Percentiles rank a stretch among this genome's conserved stretches.
Evolutionary conservation across 768 basidiomycete genomes (phyloP).

Genomic region (Russula vinacea): DNA sequence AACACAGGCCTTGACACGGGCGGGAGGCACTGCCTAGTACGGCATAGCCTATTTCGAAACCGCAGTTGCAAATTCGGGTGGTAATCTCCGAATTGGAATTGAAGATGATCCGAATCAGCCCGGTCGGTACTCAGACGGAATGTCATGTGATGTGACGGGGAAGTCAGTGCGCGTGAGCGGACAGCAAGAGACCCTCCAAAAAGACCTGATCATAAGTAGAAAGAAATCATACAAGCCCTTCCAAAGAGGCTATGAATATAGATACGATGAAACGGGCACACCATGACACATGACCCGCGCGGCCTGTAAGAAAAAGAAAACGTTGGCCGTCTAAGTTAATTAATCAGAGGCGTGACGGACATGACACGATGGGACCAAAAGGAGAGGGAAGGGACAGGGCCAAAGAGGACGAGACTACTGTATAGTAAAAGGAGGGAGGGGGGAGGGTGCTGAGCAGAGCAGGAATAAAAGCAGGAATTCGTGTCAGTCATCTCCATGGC

Average conservation of each 20-base stretch:
- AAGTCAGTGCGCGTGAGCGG: neutral
- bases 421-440: neutral
- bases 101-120: no score
- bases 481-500: conserved; percentile 7
- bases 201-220: conserved; percentile 24
- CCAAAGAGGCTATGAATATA: conserved; percentile 13
- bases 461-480: neutral
- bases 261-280: conserved; percentile 15
- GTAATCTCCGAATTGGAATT: no score
- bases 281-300: conserved; percentile 16
- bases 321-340: conserved; percentile 15
- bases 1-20: no score
- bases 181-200: conserved; percentile 16
- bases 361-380: neutral
- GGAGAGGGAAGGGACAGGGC: neutral
- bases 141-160: neutral
- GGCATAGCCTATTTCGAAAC: no score
- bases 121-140: neutral
- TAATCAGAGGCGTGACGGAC: neutral
- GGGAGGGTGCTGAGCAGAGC: neutral
- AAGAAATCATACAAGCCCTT: conserved; percentile 18
- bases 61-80: no score
- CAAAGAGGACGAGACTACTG: no score
- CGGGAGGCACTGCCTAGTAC: no score
- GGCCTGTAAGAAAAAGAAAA: neutral